Conservation (phyloP, 306 rosid genomes). For the Myrica gale region DNA sequence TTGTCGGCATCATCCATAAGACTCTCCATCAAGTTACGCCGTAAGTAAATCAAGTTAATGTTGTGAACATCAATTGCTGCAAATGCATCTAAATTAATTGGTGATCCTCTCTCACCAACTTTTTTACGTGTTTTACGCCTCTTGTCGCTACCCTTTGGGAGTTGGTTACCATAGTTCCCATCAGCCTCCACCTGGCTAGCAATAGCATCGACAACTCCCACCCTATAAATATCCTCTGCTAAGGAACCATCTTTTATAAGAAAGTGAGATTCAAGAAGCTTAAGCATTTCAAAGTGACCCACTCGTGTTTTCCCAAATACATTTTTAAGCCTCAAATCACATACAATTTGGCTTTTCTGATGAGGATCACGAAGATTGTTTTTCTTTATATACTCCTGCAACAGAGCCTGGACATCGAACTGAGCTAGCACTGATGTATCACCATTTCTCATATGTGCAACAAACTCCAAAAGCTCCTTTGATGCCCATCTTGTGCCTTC, state of each 20-base stretch:
- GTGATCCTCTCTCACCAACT: conserved; percentile 43
- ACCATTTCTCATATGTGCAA: conserved; percentile 82
- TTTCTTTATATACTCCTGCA: conserved; percentile 69
- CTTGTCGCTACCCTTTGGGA: conserved; percentile 46
- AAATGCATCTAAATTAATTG: conserved; percentile 52
- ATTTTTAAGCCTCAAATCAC: conserved; percentile 70
- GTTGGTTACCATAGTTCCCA: conserved; percentile 39
- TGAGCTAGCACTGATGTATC: conserved; percentile 60
- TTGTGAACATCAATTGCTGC: conserved; percentile 83
- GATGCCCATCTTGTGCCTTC: conserved; percentile 76
- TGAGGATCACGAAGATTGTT: conserved; percentile 81
- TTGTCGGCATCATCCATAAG: conserved; percentile 58
- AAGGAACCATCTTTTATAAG: conserved; percentile 44
- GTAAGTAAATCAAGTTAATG: conserved; percentile 75
- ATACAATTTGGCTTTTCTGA: conserved; percentile 63
- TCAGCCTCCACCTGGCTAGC: conserved; percentile 51
- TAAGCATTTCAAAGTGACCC: conserved; percentile 72
- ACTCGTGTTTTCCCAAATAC: conserved; percentile 74
- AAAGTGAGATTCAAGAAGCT: conserved; percentile 83
- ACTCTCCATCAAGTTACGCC: conserved; percentile 62
- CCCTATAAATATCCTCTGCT: conserved; percentile 34
- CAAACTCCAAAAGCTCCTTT: conserved; percentile 86
- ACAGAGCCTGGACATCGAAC: conserved; percentile 63
- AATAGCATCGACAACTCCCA: conserved; percentile 41
- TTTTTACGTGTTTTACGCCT: conserved; percentile 45